Conservation (phyloP, 371 early-diverging fungal species). For the Mucor sp. region DNA sequence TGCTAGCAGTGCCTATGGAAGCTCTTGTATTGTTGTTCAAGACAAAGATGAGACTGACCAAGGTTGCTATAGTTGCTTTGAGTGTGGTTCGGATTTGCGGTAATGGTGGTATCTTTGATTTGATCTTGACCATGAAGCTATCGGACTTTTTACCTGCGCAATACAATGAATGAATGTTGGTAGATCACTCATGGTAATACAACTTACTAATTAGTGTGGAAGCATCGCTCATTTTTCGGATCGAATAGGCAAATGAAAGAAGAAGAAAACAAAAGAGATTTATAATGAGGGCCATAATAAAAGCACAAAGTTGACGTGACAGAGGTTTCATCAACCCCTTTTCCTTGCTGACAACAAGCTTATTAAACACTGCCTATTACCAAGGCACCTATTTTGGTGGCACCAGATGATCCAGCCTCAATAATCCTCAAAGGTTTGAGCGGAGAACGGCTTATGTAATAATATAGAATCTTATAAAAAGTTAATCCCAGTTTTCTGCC, state of each 20-base stretch:
- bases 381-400: not conserved
- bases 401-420: conserved; percentile 1
- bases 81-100: conserved; percentile 8
- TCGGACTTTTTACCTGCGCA: not conserved
- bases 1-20: conserved; percentile 11
- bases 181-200: not conserved
- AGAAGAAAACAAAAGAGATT: too few species aligned
- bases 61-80: conserved; percentile 13
- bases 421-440: not conserved
- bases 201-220: not conserved
- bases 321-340: not conserved
- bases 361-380: not conserved
- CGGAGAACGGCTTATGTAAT: conserved; percentile 5
- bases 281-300: not conserved
- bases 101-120: conserved; percentile 5
- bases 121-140: not conserved
- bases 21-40: conserved; percentile 4
- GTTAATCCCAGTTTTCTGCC: too few species aligned
- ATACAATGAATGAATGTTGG: not conserved
- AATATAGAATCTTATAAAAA: too few species aligned
- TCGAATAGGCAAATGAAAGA: not conserved
- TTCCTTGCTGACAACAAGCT: not conserved
- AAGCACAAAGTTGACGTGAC: not conserved
- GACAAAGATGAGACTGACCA: conserved; percentile 11
- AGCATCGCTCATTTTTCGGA: not conserved